A percentile compares a stretch with the other conserved stretches of the same genome.
These are phyloP conservation scores for Rubia balearica DNA, from an alignment of 305 asterid genomes.

Conservation along the genomic window DNA sequence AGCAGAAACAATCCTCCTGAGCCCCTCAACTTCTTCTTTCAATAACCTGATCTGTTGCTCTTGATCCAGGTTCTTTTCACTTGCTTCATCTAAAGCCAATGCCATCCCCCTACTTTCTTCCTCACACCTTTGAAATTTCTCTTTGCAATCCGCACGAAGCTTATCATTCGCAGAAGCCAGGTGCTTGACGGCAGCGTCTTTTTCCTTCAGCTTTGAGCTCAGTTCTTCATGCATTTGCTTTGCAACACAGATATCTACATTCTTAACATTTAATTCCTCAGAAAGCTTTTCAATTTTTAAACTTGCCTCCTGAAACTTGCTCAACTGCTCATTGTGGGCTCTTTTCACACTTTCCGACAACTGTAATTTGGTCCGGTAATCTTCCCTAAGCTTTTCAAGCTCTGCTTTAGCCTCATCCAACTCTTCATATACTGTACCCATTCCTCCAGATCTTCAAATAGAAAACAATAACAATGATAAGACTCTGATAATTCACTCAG, in stretches of 20 bases:
- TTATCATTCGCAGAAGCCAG: constrained; percentile 52
- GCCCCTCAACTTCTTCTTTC: constrained; percentile 50
- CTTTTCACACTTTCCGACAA: constrained; percentile 57
- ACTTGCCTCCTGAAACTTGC: constrained; percentile 53
- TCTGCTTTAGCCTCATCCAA: constrained; percentile 68
- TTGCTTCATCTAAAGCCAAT: constrained; percentile 64
- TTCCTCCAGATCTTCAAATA: constrained; percentile 27
- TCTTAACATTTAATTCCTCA: constrained; percentile 43
- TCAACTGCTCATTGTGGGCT: constrained; percentile 51
- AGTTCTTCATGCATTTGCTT: constrained; percentile 39
- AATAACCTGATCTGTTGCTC: constrained; percentile 44
- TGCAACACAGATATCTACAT: constrained; percentile 35
- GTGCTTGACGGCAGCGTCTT: constrained; percentile 49
- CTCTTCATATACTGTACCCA: constrained; percentile 62
- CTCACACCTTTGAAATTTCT: constrained; percentile 41
- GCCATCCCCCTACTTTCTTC: constrained; percentile 54
- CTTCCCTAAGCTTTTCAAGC: constrained; percentile 49
- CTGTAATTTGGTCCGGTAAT: constrained; percentile 40
- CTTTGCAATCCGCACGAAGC: constrained; percentile 48
- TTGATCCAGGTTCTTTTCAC: constrained; percentile 43
- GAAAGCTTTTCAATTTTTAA: constrained; percentile 52
- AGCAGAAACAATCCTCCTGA: constrained; percentile 33
- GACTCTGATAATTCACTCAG: neutral
- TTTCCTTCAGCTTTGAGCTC: constrained; percentile 44
- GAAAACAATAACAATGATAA: neutral